Evolutionary conservation across 208 protist genomes (phyloP).

Genomic region (Trypanosoma melophagium): DNA sequence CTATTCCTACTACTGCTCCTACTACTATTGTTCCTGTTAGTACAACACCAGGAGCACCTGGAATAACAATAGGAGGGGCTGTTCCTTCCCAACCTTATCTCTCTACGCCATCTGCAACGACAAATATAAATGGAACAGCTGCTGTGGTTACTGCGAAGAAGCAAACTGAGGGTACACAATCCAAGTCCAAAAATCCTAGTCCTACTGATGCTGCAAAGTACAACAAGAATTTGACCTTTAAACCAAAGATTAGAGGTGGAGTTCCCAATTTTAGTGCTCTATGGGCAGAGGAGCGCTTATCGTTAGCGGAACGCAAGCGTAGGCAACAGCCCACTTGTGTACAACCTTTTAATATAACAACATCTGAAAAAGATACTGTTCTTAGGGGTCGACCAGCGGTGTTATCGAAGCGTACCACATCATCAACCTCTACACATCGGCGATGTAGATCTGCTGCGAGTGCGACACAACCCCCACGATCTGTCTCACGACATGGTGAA

Average conservation of each 20-base stretch:
- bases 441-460: slow-evolving; percentile 6
- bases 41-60: too few relatives aligned
- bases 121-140: not conserved
- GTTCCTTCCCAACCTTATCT: not conserved
- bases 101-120: not conserved
- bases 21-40: too few relatives aligned
- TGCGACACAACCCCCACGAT: not conserved
- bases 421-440: slow-evolving; percentile 2
- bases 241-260: slow-evolving; percentile 64
- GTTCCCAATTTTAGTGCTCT: slow-evolving; percentile 78
- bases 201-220: slow-evolving; percentile 19
- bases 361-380: slow-evolving; percentile 30
- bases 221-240: slow-evolving; percentile 75
- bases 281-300: slow-evolving; percentile 58
- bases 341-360: slow-evolving; percentile 61
- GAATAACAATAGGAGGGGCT: not conserved
- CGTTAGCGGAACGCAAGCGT: slow-evolving; percentile 48
- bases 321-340: slow-evolving; percentile 40
- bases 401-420: slow-evolving; percentile 18
- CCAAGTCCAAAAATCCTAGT: not conserved
- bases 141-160: not conserved
- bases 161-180: too few relatives aligned
- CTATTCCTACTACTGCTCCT: too few relatives aligned
- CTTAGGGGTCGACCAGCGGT: slow-evolving; percentile 16
- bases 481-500: not conserved